Conservation (phyloP, 352 stramenopile genomes). For the Phytophthora foliorum region DNA sequence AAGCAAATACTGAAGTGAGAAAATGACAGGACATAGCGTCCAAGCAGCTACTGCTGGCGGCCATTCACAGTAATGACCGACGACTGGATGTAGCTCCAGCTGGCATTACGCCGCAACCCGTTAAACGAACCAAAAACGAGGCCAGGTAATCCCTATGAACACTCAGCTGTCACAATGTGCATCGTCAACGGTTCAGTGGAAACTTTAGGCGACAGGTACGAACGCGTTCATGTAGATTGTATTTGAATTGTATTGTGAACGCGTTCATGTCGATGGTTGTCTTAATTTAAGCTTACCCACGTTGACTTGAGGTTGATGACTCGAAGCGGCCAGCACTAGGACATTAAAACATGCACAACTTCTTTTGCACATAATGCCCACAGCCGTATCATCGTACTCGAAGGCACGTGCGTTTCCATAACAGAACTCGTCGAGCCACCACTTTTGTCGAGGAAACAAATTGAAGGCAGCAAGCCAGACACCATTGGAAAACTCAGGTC, state of each 20-base stretch:
- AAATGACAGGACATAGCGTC: not conserved
- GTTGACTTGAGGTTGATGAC: no score
- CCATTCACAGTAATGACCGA: slow-evolving; percentile 4
- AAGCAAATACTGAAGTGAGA: slow-evolving; percentile 21
- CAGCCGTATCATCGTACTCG: no score
- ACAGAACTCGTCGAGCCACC: not conserved
- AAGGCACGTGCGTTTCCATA: not conserved
- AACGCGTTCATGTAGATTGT: no score
- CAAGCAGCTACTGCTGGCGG: not conserved
- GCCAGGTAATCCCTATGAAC: slow-evolving; percentile 10
- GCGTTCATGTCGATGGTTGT: no score
- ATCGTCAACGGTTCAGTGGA: no score
- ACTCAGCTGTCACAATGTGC: not conserved
- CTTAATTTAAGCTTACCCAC: no score
- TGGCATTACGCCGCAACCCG: slow-evolving; percentile 26
- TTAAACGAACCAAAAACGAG: slow-evolving; percentile 26
- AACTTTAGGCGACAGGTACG: no score
- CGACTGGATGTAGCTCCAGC: slow-evolving; percentile 25
- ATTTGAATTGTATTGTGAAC: no score
- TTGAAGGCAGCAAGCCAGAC: not conserved
- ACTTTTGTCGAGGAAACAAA: not conserved
- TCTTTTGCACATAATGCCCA: not conserved
- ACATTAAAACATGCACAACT: not conserved
- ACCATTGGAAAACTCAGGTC: no score
- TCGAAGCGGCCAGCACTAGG: no score